Percentiles rank a stretch among this genome's conserved stretches.
These are phyloP conservation scores for Podochytrium sp. DNA, from an alignment of 192 early-diverging fungal genomes.

Conservation along the genomic window DNA sequence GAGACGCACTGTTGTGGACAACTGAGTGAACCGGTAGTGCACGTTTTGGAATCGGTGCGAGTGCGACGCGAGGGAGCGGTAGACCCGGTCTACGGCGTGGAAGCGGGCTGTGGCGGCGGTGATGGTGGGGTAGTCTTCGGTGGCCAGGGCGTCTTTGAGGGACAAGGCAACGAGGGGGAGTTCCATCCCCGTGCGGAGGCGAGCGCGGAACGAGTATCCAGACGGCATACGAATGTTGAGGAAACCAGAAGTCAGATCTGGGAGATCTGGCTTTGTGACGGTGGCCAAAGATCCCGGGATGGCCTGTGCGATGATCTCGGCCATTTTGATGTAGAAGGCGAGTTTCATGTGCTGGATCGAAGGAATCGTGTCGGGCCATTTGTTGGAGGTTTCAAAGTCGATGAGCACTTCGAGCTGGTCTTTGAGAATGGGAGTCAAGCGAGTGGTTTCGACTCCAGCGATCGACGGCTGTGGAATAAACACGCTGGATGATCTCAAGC, in stretches of 20 bases:
- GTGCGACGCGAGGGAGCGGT: constrained; percentile 48
- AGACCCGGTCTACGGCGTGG: constrained; percentile 34
- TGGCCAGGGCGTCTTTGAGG: constrained; percentile 37
- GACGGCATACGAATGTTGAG: constrained; percentile 68
- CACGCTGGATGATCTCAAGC: constrained; percentile 75
- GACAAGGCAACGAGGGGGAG: constrained; percentile 57
- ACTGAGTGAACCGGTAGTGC: constrained; percentile 74
- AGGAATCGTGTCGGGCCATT: constrained; percentile 88
- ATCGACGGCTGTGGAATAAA: constrained; percentile 72
- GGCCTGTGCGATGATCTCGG: constrained; percentile 52
- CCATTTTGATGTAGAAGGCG: constrained; percentile 83
- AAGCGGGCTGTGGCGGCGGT: constrained; percentile 28
- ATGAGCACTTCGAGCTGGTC: constrained; percentile 71
- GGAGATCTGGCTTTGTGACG: constrained; percentile 33
- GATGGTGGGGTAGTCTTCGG: constrained; percentile 4
- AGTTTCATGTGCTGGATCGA: constrained; percentile 90
- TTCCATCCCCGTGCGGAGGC: constrained; percentile 76
- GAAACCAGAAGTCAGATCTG: constrained; percentile 31
- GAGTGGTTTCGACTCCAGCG: background rate
- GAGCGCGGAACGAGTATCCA: constrained; percentile 83
- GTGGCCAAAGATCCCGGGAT: constrained; percentile 55
- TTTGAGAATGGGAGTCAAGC: constrained; percentile 26
- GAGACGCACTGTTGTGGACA: constrained; percentile 81
- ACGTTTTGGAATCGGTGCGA: constrained; percentile 72
- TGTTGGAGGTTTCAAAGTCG: constrained; percentile 79